Base-by-base conservation (phyloP, 2,329 filamentous ascomycete species). In the Sclerotinia nivalis region DNA sequence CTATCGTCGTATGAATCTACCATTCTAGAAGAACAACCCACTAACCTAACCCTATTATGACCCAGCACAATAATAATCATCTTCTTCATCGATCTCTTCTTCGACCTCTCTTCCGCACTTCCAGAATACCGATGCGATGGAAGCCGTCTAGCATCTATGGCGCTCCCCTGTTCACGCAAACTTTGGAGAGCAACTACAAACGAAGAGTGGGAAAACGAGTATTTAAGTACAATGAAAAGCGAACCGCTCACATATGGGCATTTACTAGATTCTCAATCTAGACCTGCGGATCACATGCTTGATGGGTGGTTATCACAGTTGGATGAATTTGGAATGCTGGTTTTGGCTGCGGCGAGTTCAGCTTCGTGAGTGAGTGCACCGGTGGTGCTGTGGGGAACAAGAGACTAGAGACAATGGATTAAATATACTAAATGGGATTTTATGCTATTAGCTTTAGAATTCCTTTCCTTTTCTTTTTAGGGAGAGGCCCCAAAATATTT, bases 261-360 rank as follows among this genome's bases (percentile, higher is more conserved):
- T 62, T 68, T 73, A 31, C 43, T 71, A 34, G 70, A 67, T 22
- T 67, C 66, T 28, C 47, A 69, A 9, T 37, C 25, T 22, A 69
- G 47, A 22, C n/a, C 31, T 25, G 13, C 13, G 7, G 69, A 72
- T 31, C 64, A 66, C 3, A 20, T n/a, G 2, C 64, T 74, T n/a
- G 72, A 74, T 69, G 20, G 22, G 2, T 74, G 72, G 72, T 25
- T 73, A 37, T 52, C 61, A 8, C 64, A 72, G 9, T 25, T 73
- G 13, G 73, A 74, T 69, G 68, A 72, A 18, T 72, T 74, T 69
- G 73, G 73, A 12, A 71, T 55, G 12, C 5, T 74, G 2, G 49
- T 74, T 62, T 65, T 73, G 61, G 61, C 69, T 69, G 70, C 68
- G 22, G 66, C 68, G 6, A 70, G 59, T 52, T 40, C 72, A 34